phyloP scores from a whole-genome alignment of 73 alveolate species.

The Breviolum minutum region DNA sequence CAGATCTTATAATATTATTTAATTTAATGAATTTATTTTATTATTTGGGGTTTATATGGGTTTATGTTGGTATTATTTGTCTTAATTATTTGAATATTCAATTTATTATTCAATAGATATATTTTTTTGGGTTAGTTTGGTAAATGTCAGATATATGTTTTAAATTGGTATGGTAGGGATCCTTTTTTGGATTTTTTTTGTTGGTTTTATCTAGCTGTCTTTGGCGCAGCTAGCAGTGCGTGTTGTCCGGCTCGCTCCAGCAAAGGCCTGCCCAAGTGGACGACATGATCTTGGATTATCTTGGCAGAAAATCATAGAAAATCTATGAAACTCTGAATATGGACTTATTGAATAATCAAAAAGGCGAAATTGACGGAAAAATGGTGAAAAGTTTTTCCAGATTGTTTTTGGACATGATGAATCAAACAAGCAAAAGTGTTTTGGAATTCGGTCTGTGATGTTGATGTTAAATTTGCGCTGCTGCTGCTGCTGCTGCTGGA shows the following conservation, averaged over 20 bases:
- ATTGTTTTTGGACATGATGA: background rate
- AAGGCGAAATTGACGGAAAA: background rate
- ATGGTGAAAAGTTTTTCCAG: background rate
- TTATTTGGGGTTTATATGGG: background rate
- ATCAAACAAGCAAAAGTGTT: background rate
- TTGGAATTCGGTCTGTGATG: background rate
- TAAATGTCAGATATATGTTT: too few relatives aligned
- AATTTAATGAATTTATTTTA: background rate
- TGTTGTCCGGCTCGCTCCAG: constrained; percentile 69
- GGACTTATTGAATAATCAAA: too few relatives aligned
- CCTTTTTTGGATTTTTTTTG: too few relatives aligned
- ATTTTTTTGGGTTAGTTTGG: background rate
- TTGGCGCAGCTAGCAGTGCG: constrained; percentile 52
- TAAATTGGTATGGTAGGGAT: background rate
- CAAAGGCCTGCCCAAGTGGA: background rate
- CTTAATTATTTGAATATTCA: background rate
- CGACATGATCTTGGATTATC: too few relatives aligned
- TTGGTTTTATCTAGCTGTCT: constrained; percentile 10
- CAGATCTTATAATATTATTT: background rate
- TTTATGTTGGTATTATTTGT: too few relatives aligned
- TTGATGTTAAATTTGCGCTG: too few relatives aligned
- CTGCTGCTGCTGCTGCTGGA: too few relatives aligned
- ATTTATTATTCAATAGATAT: background rate
- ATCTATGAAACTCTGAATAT: too few relatives aligned
- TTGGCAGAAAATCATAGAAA: too few relatives aligned